A percentile compares a stretch with the other conserved stretches of the same genome.
Conservation (phyloP, 2,329 filamentous ascomycete genomes). For the Basipetospora sp. region DNA sequence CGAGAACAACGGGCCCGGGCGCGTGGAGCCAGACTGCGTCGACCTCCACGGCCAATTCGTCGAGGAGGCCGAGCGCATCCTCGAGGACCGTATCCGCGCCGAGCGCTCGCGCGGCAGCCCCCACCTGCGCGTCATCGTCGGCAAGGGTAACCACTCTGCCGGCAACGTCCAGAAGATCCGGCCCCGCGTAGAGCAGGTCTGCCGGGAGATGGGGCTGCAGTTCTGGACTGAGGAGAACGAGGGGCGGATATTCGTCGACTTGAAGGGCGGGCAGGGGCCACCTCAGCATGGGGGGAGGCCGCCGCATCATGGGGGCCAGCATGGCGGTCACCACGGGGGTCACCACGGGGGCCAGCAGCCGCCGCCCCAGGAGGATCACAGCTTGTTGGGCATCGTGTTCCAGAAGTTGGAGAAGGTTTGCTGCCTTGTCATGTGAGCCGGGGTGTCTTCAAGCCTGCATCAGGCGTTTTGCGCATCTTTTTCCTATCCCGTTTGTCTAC, state of each 20-base stretch:
- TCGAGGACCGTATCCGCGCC: slow-evolving; percentile 71
- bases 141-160: slow-evolving; percentile 77
- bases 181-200: slow-evolving; percentile 80
- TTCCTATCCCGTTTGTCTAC: no score
- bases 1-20: slow-evolving; percentile 71
- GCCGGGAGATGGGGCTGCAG: slow-evolving; percentile 65
- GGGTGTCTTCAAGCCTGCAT: no score
- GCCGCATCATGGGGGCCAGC: slow-evolving; percentile 28
- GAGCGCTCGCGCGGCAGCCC: slow-evolving; percentile 59
- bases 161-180: slow-evolving; percentile 86
- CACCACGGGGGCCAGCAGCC: slow-evolving; percentile 27
- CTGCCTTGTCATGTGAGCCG: slow-evolving; percentile 56
- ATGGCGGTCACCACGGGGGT: slow-evolving; percentile 5
- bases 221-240: slow-evolving; percentile 80
- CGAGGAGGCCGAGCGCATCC: slow-evolving; percentile 75
- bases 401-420: slow-evolving; percentile 50
- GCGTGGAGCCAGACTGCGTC: slow-evolving; percentile 67
- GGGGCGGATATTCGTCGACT: slow-evolving; percentile 75
- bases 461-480: no score
- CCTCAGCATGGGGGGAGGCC: slow-evolving; percentile 24
- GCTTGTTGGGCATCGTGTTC: slow-evolving; percentile 6
- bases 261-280: slow-evolving; percentile 53
- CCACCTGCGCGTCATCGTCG: slow-evolving; percentile 88
- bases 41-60: slow-evolving; percentile 92
- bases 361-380: slow-evolving; percentile 30